Evolutionary conservation across 768 basidiomycete genomes (phyloP).

Genomic region (Tubosaeta sp.): DNA sequence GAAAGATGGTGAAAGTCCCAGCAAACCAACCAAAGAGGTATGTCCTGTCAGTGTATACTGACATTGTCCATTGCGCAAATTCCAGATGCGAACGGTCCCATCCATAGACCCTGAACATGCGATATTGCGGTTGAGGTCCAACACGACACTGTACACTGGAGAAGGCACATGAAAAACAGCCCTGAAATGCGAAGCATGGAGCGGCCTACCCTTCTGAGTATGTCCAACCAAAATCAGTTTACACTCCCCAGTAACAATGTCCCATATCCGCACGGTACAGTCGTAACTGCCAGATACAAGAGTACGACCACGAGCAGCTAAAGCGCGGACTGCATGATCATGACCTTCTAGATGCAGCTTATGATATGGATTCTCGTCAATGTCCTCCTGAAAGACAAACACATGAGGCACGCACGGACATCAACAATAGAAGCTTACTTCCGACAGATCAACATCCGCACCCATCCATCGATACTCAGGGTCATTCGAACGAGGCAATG

Average conservation of each 20-base stretch:
- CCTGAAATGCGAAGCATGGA: conserved; percentile 23
- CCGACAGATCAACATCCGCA: conserved; percentile 56
- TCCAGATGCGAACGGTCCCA: conserved; percentile 95
- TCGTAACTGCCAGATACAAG: conserved; percentile 97
- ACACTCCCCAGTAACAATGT: conserved; percentile 78
- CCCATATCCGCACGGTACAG: conserved; percentile 93
- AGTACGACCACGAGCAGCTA: conserved; percentile 87
- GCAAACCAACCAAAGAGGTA: conserved; percentile 89
- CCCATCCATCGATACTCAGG: conserved; percentile 70
- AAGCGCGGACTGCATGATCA: conserved; percentile 84
- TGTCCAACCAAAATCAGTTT: conserved; percentile 82
- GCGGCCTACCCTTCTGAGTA: conserved; percentile 71
- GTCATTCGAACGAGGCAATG: conserved; percentile 63
- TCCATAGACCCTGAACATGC: conserved; percentile 99
- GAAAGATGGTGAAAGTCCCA: conserved; percentile 83
- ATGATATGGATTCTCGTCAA: conserved; percentile 84
- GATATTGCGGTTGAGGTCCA: conserved; percentile 81
- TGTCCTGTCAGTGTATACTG: conserved; percentile 83
- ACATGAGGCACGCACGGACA: conserved; percentile 1
- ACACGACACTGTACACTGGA: conserved; percentile 91
- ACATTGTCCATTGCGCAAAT: conserved; percentile 75
- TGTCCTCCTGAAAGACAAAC: conserved; percentile 49
- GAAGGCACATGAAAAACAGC: conserved; percentile 1
- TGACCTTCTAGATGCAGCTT: conserved; percentile 82
- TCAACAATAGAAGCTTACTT: conserved; percentile 28